Percentiles rank a stretch among this genome's conserved stretches.
Evolutionary conservation across 2,329 filamentous ascomycete species (phyloP).

Genomic region (Fusarium cyanostomum): DNA sequence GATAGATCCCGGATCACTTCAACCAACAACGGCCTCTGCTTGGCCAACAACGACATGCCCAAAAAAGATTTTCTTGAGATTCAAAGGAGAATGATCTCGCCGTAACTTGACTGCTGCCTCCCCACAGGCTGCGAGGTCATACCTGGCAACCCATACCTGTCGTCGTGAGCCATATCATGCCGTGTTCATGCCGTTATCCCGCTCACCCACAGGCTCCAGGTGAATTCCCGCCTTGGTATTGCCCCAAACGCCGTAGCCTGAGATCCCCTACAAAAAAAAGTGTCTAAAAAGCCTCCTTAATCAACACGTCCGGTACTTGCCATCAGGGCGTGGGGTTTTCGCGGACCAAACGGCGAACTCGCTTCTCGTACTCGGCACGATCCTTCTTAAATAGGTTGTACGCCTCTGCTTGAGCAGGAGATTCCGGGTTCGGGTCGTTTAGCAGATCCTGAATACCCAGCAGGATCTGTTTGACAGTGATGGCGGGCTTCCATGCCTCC

Average conservation of each 20-base stretch:
- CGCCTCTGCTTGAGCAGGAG: slow-evolving; percentile 94
- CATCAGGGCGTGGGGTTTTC: slow-evolving; percentile 82
- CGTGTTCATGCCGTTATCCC: slow-evolving; percentile 14
- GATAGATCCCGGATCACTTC: neutral
- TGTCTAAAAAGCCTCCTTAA: slow-evolving; percentile 25
- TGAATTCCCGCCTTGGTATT: slow-evolving; percentile 45
- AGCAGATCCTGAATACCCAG: slow-evolving; percentile 95
- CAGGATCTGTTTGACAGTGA: slow-evolving; percentile 97
- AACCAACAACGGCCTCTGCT: slow-evolving; percentile 7
- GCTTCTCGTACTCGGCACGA: slow-evolving; percentile 84
- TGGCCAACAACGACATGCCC: neutral
- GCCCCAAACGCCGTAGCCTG: slow-evolving; percentile 45
- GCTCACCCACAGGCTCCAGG: slow-evolving; percentile 18
- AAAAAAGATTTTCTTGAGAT: slow-evolving; percentile 6
- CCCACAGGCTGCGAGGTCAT: slow-evolving; percentile 1
- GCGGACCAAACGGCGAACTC: slow-evolving; percentile 84
- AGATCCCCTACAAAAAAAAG: slow-evolving; percentile 32
- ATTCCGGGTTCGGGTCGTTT: slow-evolving; percentile 96
- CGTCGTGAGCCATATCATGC: slow-evolving; percentile 29
- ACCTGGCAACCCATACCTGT: slow-evolving; percentile 1
- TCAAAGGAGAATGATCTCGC: slow-evolving; percentile 6
- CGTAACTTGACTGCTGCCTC: neutral
- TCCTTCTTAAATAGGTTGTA: slow-evolving; percentile 98
- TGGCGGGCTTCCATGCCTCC: slow-evolving; percentile 97
- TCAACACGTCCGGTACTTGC: neutral